Percentiles rank a stretch among this genome's conserved stretches.
These are phyloP conservation scores for Buddleja alternifolia DNA, from an alignment of 257 asterid genomes.

Conservation along the genomic window DNA sequence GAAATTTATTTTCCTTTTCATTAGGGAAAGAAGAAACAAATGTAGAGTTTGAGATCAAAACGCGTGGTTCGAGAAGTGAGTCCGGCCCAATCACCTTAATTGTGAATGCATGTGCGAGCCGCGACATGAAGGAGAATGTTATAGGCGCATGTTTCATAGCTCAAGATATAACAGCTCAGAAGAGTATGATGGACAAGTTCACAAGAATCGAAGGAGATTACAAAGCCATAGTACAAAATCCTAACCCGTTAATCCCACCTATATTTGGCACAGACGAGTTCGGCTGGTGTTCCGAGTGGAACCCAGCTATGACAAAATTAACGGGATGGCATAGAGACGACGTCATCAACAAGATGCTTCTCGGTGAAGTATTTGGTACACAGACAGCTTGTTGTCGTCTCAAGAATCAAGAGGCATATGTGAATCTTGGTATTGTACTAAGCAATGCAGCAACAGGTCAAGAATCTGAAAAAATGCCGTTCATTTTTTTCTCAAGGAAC, in stretches of 20 bases:
- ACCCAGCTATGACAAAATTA: conserved; percentile 79
- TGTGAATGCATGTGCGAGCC: conserved; percentile 79
- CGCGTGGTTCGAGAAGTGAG: conserved; percentile 31
- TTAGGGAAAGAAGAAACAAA: conserved; percentile 67
- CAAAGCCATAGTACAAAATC: conserved; percentile 78
- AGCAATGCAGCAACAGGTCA: conserved; percentile 81
- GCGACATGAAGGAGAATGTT: conserved; percentile 58
- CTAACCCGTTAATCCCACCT: conserved; percentile 82
- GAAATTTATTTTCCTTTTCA: too few species aligned
- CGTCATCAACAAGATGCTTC: conserved; percentile 64
- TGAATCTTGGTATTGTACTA: conserved; percentile 71
- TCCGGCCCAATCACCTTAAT: conserved; percentile 22
- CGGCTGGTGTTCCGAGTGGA: conserved; percentile 86
- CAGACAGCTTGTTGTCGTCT: conserved; percentile 52
- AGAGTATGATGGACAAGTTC: conserved; percentile 81
- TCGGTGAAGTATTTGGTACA: conserved; percentile 82
- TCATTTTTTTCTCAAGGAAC: conserved; percentile 59
- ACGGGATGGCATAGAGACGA: conserved; percentile 78
- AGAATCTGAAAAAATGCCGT: conserved; percentile 72
- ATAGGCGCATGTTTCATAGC: conserved; percentile 88
- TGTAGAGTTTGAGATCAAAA: conserved; percentile 58
- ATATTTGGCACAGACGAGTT: conserved; percentile 84
- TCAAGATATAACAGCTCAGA: conserved; percentile 85
- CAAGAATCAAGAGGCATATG: conserved; percentile 68
- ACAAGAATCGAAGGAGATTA: conserved; percentile 82